phyloP scores from a whole-genome alignment of 352 stramenopile genomes.

The Globisporangium yorkense region DNA sequence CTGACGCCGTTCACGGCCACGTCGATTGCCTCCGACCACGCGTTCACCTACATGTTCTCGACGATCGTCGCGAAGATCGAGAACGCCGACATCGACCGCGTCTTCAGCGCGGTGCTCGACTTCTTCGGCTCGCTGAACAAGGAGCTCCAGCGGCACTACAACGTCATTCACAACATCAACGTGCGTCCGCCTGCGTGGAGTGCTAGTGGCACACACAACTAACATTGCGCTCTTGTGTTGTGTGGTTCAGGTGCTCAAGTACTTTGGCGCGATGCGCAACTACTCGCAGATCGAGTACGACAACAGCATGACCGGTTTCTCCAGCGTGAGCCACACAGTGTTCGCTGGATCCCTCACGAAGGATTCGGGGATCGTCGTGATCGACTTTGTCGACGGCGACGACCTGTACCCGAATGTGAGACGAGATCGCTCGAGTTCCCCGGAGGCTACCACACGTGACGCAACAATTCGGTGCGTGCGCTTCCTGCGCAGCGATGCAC shows the following conservation, averaged over 20 bases:
- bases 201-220: neutral
- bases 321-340: constrained; percentile 4
- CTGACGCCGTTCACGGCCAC: constrained; percentile 37
- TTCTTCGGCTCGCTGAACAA: constrained; percentile 1
- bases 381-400: constrained; percentile 42
- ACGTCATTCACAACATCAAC: constrained; percentile 1
- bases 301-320: neutral
- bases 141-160: neutral
- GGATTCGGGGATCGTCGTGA: constrained; percentile 16
- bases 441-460: neutral
- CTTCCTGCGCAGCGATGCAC: neutral
- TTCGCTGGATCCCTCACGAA: constrained; percentile 1
- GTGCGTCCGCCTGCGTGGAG: neutral
- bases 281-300: constrained; percentile 2
- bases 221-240: neutral
- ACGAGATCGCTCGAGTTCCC: neutral
- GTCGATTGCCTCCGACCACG: constrained; percentile 37
- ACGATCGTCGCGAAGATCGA: constrained; percentile 37
- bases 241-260: neutral
- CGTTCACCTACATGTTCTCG: constrained; percentile 34
- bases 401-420: constrained; percentile 11
- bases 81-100: neutral
- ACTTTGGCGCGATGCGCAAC: neutral
- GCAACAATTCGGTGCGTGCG: neutral
- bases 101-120: neutral